Base-by-base conservation (phyloP, 176 grass and related monocot genomes). In the Thinopyrum elongatum region DNA sequence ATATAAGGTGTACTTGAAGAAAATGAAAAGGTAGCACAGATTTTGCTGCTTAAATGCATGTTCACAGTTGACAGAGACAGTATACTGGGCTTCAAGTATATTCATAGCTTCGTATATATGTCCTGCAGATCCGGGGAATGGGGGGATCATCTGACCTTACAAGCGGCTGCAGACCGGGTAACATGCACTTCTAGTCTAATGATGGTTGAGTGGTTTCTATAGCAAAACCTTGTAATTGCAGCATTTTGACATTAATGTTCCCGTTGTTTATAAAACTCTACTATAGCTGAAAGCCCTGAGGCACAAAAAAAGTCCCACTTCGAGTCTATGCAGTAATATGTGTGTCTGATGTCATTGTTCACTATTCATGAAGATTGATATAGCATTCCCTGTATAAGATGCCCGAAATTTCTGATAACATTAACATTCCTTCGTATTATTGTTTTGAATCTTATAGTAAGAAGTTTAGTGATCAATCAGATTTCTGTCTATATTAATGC, bases 91-190 rank as follows among this genome's bases (percentile, higher is more conserved):
- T 65, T 74, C 19, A 15, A 77, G 33, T 62, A 29, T 79, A 78
- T 39, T 44, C 46, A 22, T 60, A 79, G 19, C 42, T 77, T 88
- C 66, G 36, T 84, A 46, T 73, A 4, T 22, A 78, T 73, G 57
- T 65, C 26, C 34, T 88, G 80, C 84, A 99, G 94, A 81, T 92
- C 92, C 57, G 94, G 97, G 67, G 94, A 96, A 96, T 96, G 94
- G 94, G 97, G 92, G 25, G 97, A 99, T 84, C 94, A 99, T 92
- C 64, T 96, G 53, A 99, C 94, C 66, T 73, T 99, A 80, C 97
- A 99, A 90, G 94, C 94, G 10, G 90, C 92, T 60, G 97, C 97
- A 82, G 97, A 99, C 62, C 76, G 87, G 87, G 97, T 96, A 94
- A 91, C 30, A 19, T 89, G 74, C 60, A 83, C 59, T 83, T 83